These are phyloP conservation scores for Xerocomellus chrysenteron DNA, from an alignment of 768 basidiomycete species.

Conservation along the genomic window DNA sequence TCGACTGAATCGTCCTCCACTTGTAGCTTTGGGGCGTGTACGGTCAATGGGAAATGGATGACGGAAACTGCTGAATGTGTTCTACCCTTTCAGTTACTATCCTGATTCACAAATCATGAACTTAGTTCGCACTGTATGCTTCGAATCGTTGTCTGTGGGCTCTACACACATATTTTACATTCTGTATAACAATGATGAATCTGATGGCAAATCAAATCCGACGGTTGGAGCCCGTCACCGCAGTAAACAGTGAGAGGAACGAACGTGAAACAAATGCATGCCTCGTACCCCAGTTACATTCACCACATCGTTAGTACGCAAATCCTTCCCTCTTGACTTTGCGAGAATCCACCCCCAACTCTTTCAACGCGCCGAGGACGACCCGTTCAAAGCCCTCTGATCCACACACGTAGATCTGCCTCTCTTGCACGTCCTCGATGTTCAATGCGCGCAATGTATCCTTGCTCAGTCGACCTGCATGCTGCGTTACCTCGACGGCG, in stretches of 20 bases:
- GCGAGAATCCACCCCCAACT: slow-evolving; percentile 34
- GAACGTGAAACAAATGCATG: background rate
- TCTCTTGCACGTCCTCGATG: slow-evolving; percentile 16
- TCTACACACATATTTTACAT: background rate
- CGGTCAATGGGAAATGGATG: slow-evolving; percentile 30
- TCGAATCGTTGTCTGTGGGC: background rate
- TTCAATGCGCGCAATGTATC: slow-evolving; percentile 3
- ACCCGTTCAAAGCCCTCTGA: slow-evolving; percentile 45
- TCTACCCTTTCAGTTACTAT: background rate
- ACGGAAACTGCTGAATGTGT: slow-evolving; percentile 14
- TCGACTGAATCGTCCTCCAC: background rate
- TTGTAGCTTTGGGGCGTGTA: slow-evolving; percentile 19
- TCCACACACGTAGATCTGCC: slow-evolving; percentile 50
- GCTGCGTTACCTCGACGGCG: slow-evolving; percentile 13
- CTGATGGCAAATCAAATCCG: too few species aligned
- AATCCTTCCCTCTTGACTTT: slow-evolving; percentile 43
- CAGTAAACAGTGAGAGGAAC: background rate
- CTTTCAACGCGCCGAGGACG: slow-evolving; percentile 34
- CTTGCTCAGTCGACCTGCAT: slow-evolving; percentile 22
- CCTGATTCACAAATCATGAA: background rate
- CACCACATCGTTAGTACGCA: slow-evolving; percentile 34
- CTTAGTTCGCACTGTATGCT: background rate
- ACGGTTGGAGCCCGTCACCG: background rate
- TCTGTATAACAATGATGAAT: background rate
- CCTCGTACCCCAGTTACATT: background rate